Conservation (phyloP, 2,329 filamentous ascomycete genomes). For the Aspergillus viridinutans region DNA sequence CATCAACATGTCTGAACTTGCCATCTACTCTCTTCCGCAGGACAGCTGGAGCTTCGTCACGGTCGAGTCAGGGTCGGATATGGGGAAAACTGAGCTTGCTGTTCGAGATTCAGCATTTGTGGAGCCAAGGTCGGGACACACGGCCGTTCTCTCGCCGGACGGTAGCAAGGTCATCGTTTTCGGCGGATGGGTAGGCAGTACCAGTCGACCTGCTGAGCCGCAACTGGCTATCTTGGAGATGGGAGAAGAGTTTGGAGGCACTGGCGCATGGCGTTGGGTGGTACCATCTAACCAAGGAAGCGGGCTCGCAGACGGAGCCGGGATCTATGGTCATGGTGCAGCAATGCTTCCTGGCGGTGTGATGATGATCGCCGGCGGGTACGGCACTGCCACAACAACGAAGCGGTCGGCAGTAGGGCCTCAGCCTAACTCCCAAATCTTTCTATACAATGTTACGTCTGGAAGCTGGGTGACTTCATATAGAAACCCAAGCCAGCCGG, state of each 20-base stretch:
- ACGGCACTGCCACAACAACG: conserved; percentile 44
- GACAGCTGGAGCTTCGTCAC: conserved; percentile 79
- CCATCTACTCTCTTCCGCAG: conserved; percentile 80
- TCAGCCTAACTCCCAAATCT: conserved; percentile 42
- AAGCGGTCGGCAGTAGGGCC: conserved; percentile 33
- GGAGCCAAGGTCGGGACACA: conserved; percentile 85
- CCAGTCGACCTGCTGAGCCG: conserved; percentile 69
- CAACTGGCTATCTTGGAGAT: conserved; percentile 75
- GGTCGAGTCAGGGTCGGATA: conserved; percentile 47
- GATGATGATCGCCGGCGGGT: conserved; percentile 60
- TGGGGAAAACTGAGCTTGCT: conserved; percentile 54
- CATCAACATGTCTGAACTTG: conserved; percentile 90
- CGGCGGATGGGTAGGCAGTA: conserved; percentile 89
- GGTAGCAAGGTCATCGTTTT: conserved; percentile 72
- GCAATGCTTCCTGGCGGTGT: conserved; percentile 58
- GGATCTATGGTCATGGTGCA: conserved; percentile 60
- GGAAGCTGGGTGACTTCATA: conserved; percentile 57
- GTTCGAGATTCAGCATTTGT: conserved; percentile 50
- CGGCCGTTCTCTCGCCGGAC: conserved; percentile 73
- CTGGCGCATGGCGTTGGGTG: conserved; percentile 43
- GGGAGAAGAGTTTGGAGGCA: conserved; percentile 64
- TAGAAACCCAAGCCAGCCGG: conserved; percentile 40
- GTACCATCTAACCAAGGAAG: conserved; percentile 35
- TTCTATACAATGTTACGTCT: conserved; percentile 61
- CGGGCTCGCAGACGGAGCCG: conserved; percentile 42